Evolutionary conservation across 1,284 basidiomycete genomes (phyloP).

Genomic region (Ustilago cynodontis): DNA sequence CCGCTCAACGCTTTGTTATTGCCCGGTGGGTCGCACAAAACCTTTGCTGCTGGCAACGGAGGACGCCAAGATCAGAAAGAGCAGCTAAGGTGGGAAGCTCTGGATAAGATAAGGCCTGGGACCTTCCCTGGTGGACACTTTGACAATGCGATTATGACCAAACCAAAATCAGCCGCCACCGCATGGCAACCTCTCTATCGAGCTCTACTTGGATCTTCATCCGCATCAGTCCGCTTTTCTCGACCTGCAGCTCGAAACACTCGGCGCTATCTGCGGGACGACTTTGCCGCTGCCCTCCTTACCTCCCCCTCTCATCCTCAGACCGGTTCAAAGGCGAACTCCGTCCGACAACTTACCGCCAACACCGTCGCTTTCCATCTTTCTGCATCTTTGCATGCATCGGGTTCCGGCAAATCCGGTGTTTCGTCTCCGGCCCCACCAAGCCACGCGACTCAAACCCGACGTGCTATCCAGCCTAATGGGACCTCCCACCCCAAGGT

Average conservation of each 20-base stretch:
- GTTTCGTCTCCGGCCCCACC: constrained; percentile 2
- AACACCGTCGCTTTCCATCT: constrained; percentile 42
- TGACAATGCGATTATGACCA: neutral
- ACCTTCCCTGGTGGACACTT: too few species aligned
- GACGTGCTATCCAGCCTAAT: neutral
- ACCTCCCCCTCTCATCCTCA: neutral
- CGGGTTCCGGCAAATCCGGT: neutral
- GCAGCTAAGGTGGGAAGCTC: neutral
- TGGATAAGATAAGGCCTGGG: neutral
- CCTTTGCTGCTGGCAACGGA: neutral
- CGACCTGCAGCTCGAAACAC: constrained; percentile 53
- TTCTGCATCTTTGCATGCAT: constrained; percentile 27
- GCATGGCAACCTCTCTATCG: constrained; percentile 33
- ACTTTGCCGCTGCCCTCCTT: constrained; percentile 16
- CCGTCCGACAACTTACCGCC: constrained; percentile 4
- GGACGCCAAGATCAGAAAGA: neutral
- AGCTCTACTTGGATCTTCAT: constrained; percentile 28
- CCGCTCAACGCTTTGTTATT: neutral
- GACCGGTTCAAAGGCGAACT: neutral
- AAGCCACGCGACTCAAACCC: neutral
- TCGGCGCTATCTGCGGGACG: constrained; percentile 46
- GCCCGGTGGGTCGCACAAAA: neutral
- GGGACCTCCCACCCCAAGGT: neutral
- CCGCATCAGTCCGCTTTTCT: constrained; percentile 45
- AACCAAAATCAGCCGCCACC: neutral